Percentiles rank a stretch among this genome's conserved stretches.
phyloP scores from a whole-genome alignment of 2,329 filamentous ascomycete species.

The Neonectria ditissima region DNA sequence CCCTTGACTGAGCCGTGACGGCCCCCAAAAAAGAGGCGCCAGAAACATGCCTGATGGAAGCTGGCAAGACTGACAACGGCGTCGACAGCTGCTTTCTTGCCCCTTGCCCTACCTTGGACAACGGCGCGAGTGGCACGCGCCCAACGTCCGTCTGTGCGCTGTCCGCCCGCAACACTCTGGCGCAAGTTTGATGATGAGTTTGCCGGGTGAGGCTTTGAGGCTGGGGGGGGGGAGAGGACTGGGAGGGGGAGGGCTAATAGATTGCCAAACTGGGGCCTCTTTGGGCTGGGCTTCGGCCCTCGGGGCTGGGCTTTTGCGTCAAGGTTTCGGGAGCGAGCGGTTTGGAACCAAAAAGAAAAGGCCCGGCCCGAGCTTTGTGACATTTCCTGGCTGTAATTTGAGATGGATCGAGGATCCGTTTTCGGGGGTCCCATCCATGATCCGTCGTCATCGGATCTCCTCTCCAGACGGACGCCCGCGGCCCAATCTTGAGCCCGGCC shows the following conservation, averaged over 20 bases:
- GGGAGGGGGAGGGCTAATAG: too few species aligned
- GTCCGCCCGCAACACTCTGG: constrained; percentile 30
- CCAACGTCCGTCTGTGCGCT: constrained; percentile 41
- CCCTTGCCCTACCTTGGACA: constrained; percentile 39
- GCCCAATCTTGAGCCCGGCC: constrained; percentile 13
- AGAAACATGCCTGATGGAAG: constrained; percentile 19
- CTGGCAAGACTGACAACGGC: constrained; percentile 27
- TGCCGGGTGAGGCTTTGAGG: constrained; percentile 31
- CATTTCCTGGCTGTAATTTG: constrained; percentile 6
- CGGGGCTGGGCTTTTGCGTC: constrained; percentile 21
- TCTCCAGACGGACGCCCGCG: constrained; percentile 11
- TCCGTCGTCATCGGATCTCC: constrained; percentile 20
- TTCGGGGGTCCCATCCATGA: constrained; percentile 7
- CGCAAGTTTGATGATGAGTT: constrained; percentile 30
- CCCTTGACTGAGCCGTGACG: constrained; percentile 10
- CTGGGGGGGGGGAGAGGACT: too few species aligned
- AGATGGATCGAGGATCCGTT: constrained; percentile 15
- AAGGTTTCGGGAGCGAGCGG: constrained; percentile 20
- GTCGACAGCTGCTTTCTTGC: constrained; percentile 11
- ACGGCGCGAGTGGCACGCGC: constrained; percentile 38
- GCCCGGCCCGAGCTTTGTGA: constrained; percentile 41
- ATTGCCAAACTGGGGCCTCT: constrained; percentile 2
- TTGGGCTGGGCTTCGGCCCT: constrained; percentile 7
- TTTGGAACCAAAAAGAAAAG: constrained; percentile 36
- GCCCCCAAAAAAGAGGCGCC: constrained; percentile 2